Conservation (phyloP, 2,329 filamentous ascomycete species). For the Colletotrichum kahawae region DNA sequence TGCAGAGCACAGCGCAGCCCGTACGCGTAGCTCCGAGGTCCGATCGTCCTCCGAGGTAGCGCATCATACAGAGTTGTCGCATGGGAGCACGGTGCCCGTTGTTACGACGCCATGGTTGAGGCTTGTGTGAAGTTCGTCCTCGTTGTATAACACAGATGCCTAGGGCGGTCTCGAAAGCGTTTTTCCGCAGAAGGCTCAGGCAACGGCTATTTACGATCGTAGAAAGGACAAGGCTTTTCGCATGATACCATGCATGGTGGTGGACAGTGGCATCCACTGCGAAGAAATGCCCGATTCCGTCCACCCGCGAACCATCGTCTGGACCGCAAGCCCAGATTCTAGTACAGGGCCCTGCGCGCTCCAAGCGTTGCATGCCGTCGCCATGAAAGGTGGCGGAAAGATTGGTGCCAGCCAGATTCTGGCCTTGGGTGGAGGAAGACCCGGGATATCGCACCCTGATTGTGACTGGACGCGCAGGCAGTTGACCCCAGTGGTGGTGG, state of each 20-base stretch:
- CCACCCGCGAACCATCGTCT: neutral
- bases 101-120: neutral
- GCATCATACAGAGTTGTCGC: neutral
- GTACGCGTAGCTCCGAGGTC: neutral
- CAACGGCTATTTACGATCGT: neutral
- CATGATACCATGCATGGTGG: neutral
- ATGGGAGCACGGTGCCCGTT: neutral
- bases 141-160: neutral
- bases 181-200: neutral
- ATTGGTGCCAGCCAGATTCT: neutral
- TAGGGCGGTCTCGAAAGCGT: neutral
- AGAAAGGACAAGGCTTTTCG: neutral
- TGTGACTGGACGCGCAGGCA: neutral
- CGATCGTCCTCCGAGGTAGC: neutral
- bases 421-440: neutral
- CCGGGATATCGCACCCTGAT: neutral
- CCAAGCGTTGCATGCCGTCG: neutral
- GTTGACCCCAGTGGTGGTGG: neutral
- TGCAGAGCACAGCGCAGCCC: neutral
- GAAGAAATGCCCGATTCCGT: constrained; percentile 1
- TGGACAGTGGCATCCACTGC: neutral
- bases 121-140: neutral
- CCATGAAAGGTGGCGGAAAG: neutral
- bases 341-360: neutral
- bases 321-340: neutral